Conservation (phyloP, 2,329 filamentous ascomycete genomes). For the Sporothrix humicola region DNA sequence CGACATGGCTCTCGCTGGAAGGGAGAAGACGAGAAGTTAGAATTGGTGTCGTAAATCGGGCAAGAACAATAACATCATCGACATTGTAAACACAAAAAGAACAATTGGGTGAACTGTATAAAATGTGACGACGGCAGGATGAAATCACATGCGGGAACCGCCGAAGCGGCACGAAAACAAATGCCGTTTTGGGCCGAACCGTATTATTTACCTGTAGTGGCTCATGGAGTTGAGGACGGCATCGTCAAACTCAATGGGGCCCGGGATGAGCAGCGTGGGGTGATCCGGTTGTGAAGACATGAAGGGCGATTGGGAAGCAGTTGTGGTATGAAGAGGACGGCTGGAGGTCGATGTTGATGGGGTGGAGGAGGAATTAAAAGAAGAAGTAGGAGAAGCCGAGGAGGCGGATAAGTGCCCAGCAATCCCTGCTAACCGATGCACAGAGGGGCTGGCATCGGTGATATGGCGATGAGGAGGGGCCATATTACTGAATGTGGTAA, state of each 20-base stretch:
- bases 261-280: slow-evolving; percentile 87
- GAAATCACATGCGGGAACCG: slow-evolving; percentile 18
- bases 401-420: slow-evolving; percentile 42
- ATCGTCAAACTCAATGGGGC: slow-evolving; percentile 98
- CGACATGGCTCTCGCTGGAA: slow-evolving; percentile 88
- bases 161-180: slow-evolving; percentile 15
- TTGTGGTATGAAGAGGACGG: slow-evolving; percentile 34
- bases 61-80: not conserved
- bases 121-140: not conserved
- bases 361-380: slow-evolving; percentile 39
- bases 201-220: slow-evolving; percentile 74
- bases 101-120: not conserved
- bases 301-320: slow-evolving; percentile 40
- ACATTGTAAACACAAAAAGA: not conserved
- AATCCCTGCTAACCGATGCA: slow-evolving; percentile 42
- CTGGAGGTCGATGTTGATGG: slow-evolving; percentile 39
- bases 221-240: slow-evolving; percentile 92
- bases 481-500: slow-evolving; percentile 12
- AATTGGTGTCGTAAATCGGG: not conserved
- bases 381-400: slow-evolving; percentile 37
- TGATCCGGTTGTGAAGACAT: slow-evolving; percentile 69
- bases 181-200: not conserved
- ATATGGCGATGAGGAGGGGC: slow-evolving; percentile 33
- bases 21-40: not conserved
- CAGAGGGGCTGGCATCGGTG: slow-evolving; percentile 37